These are phyloP conservation scores for Alnus rubra DNA, from an alignment of 306 rosid genomes.

Conservation along the genomic window DNA sequence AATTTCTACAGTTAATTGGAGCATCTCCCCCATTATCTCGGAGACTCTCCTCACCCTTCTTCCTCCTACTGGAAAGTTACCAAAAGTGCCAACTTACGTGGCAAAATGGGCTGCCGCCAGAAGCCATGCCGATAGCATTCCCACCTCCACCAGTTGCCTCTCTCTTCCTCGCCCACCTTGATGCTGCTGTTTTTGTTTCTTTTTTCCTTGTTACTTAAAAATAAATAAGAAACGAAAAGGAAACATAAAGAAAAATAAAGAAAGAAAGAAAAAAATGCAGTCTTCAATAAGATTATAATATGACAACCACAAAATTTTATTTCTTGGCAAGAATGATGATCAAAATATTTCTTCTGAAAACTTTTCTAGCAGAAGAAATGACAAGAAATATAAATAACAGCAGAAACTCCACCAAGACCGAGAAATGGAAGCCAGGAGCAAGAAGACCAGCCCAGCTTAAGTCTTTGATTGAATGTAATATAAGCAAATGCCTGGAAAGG, in stretches of 20 bases:
- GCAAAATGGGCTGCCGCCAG: too few species aligned
- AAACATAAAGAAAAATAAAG: not conserved
- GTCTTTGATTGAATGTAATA: conserved; percentile 8
- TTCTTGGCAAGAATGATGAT: conserved; percentile 17
- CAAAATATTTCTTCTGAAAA: conserved; percentile 17
- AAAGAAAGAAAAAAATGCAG: not conserved
- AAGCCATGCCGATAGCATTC: too few species aligned
- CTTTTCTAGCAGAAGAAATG: not conserved
- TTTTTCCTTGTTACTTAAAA: too few species aligned
- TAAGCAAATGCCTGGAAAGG: conserved; percentile 17
- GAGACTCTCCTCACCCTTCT: too few species aligned
- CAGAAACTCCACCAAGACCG: conserved; percentile 11
- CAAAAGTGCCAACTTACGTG: too few species aligned
- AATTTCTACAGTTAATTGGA: too few species aligned
- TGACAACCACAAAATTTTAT: not conserved
- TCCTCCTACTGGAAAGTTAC: too few species aligned
- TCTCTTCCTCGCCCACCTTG: too few species aligned
- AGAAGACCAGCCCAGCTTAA: not conserved
- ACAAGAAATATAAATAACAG: not conserved
- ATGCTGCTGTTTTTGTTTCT: too few species aligned
- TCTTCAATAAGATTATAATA: conserved; percentile 17
- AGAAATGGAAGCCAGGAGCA: not conserved
- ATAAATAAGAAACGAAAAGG: too few species aligned
- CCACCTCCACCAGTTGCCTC: too few species aligned
- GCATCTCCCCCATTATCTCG: too few species aligned